Percentiles rank a stretch among this genome's conserved stretches.
These are phyloP conservation scores for Corylus heterophylla DNA, from an alignment of 306 rosid species.

Conservation along the genomic window DNA sequence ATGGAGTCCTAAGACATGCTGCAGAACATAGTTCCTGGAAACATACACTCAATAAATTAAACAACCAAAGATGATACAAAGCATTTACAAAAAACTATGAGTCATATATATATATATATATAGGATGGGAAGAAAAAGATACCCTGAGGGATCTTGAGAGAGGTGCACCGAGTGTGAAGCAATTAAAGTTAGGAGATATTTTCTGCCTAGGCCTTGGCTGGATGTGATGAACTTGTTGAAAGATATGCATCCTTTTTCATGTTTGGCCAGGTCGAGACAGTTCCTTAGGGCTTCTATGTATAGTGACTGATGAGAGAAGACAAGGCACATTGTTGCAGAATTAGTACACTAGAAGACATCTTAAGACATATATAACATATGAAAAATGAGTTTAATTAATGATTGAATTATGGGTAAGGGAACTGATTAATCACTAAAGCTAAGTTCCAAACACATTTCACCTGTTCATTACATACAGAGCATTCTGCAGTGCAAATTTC, in stretches of 20 bases:
- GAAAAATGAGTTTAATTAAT: too few relatives aligned
- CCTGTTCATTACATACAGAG: too few relatives aligned
- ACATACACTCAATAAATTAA: neutral
- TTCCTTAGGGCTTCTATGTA: neutral
- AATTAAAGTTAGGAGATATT: neutral
- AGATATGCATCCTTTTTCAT: slow-evolving; percentile 27
- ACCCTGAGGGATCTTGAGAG: slow-evolving; percentile 34
- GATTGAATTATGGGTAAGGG: too few relatives aligned
- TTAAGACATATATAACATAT: neutral
- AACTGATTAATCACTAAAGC: too few relatives aligned
- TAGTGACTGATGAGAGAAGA: slow-evolving; percentile 7
- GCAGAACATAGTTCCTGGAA: slow-evolving; percentile 35
- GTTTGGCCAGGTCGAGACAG: slow-evolving; percentile 17
- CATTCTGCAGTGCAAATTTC: too few relatives aligned
- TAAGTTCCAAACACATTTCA: too few relatives aligned
- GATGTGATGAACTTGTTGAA: slow-evolving; percentile 26
- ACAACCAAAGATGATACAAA: neutral
- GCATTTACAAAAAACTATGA: neutral
- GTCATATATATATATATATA: neutral
- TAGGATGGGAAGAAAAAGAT: neutral
- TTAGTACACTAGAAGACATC: neutral
- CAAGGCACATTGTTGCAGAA: neutral
- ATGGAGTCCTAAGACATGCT: slow-evolving; percentile 21
- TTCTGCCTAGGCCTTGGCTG: slow-evolving; percentile 19
- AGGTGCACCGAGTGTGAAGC: slow-evolving; percentile 21